These are phyloP conservation scores for Plasmodium berghei DNA, from an alignment of 169 alveolate genomes.

Conservation along the genomic window DNA sequence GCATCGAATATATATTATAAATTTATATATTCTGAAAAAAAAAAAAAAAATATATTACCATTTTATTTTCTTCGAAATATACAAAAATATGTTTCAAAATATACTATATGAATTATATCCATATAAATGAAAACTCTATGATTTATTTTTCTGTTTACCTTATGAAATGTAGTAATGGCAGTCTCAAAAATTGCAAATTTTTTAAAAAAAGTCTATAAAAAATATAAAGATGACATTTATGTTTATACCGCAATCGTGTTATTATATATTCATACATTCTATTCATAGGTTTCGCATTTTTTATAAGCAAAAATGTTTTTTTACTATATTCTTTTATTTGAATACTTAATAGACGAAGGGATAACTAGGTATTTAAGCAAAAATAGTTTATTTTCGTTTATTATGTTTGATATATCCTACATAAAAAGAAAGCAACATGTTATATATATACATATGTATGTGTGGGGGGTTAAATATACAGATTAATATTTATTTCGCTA, in stretches of 20 bases:
- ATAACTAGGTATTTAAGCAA: neutral
- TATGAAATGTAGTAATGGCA: conserved; percentile 48
- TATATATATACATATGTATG: neutral
- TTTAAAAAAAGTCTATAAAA: conserved; percentile 8
- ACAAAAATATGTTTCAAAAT: conserved; percentile 2
- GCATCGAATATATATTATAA: conserved; percentile 82
- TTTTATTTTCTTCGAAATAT: neutral
- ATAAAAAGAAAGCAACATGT: neutral
- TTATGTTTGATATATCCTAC: conserved; percentile 5
- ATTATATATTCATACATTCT: neutral
- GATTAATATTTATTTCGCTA: no score
- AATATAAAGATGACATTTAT: neutral
- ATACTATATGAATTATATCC: neutral
- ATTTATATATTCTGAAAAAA: conserved; percentile 80
- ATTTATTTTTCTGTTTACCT: conserved; percentile 10
- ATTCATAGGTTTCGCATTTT: neutral
- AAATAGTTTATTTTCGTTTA: neutral
- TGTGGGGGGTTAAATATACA: neutral
- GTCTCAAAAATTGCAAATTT: conserved; percentile 9
- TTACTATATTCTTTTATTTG: neutral
- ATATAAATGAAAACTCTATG: neutral
- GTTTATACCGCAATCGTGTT: neutral
- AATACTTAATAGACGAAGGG: neutral
- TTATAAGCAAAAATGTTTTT: neutral
- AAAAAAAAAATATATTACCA: neutral